These are phyloP conservation scores for Cinchona pubescens DNA, from an alignment of 257 asterid genomes.

Conservation along the genomic window DNA sequence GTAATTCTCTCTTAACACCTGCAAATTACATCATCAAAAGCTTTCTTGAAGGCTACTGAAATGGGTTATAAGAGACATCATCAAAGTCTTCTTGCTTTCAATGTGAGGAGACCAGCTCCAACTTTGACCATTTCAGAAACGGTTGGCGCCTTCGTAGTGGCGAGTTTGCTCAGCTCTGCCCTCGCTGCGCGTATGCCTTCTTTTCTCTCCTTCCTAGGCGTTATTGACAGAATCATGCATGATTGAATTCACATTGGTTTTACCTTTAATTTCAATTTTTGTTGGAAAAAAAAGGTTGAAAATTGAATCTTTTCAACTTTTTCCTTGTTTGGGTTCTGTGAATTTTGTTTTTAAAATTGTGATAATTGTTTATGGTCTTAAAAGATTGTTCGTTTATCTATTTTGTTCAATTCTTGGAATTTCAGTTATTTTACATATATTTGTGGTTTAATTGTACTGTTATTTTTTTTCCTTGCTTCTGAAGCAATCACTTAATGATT, in stretches of 20 bases:
- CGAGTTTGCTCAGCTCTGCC: conserved; percentile 39
- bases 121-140: conserved; percentile 29
- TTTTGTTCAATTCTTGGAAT: neutral
- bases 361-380: neutral
- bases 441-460: neutral
- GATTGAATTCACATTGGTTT: conserved; percentile 4
- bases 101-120: conserved; percentile 28
- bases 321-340: neutral
- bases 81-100: conserved; percentile 28
- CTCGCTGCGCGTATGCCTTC: conserved; percentile 31
- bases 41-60: neutral
- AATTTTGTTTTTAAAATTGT: neutral
- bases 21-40: no score
- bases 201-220: neutral
- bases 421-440: neutral
- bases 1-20: no score
- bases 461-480: conserved; percentile 27
- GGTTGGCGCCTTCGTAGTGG: conserved; percentile 48
- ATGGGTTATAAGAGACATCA: conserved; percentile 25
- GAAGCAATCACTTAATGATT: conserved; percentile 23
- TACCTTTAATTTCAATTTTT: neutral
- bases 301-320: neutral
- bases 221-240: conserved; percentile 1
- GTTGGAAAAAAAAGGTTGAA: neutral
- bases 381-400: neutral